Evolutionary conservation across 768 basidiomycete species (phyloP), one percentile per base, ranked within the genome.

Genomic region (Calocera cornea): DNA sequence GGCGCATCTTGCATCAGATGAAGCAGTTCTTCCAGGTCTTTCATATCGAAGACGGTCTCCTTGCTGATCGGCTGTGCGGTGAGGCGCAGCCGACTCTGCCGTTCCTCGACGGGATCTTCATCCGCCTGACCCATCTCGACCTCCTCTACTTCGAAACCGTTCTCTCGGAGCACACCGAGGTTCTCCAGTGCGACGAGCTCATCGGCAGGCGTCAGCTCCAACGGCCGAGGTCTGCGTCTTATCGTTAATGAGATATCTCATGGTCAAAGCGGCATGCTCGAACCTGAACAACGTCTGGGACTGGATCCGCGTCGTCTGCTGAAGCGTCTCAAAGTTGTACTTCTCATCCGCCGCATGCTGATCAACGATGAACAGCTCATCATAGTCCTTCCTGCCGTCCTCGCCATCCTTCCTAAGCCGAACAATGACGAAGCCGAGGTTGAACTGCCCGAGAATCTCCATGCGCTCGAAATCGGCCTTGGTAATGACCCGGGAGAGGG

Each of bases 311-410:
- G 95, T 97, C n/a, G 87, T 92, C 70, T 84, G 82, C 76, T 98
- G 95, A 67, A 98, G 78, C 1, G 84, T 89, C 80, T 98, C 97
- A 74, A 98, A 98, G 75, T 98, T 98, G 78, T 91, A 97, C 79
- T 98, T 98, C 77, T 98, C 97, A 76, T 99, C 97, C 3, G 92
- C 87, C 2, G 95, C 95, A 76, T 98, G 95, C 74, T 98, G 95
- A 72, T 98, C 95, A 19, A 98, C 83, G 69, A 99, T 93, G 77
- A 97, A 98, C 44, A 99, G 79, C 72, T 99, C 95, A 73, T 98
- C 95, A 78, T 85, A 79, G 14, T 41, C 16, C 22, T 54, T 66
- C 65, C 69, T 10, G 50, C 65, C 17, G 2, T 63, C 63, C 33
- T 65, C 65, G 7, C 31, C 47, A 7, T 64, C 64, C 69, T 79